Conservation (phyloP, 2,329 filamentous ascomycete species). For the Cucurbitaria berberidis region DNA sequence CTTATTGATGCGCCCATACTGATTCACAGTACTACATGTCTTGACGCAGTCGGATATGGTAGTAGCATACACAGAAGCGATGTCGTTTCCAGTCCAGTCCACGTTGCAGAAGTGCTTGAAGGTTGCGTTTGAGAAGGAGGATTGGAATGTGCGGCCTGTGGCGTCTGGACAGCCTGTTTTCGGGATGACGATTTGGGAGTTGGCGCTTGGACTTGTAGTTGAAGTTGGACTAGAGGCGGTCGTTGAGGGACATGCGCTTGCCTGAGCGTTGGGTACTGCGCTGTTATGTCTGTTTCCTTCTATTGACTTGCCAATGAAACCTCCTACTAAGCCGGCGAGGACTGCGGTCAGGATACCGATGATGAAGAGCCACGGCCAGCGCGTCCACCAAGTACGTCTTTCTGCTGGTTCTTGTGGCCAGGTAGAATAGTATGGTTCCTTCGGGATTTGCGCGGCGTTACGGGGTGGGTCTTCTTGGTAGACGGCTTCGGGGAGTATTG, state of each 20-base stretch:
- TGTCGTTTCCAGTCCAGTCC: not conserved
- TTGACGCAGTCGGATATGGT: constrained; percentile 6
- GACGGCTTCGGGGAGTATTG: not conserved
- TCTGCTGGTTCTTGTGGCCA: not conserved
- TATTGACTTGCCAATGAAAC: constrained; percentile 15
- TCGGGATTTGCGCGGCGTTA: not conserved
- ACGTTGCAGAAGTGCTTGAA: not conserved
- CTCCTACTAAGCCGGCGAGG: constrained; percentile 11
- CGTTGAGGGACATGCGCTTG: not conserved
- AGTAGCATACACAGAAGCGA: not conserved
- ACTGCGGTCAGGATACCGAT: constrained; percentile 6
- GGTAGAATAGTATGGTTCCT: not conserved
- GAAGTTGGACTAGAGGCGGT: not conserved
- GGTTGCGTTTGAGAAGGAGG: not conserved
- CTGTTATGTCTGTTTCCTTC: not conserved
- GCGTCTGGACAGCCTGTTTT: not conserved
- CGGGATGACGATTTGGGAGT: not conserved
- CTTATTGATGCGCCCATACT: not conserved
- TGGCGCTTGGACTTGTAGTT: not conserved
- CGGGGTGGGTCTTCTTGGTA: not conserved
- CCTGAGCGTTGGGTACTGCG: not conserved
- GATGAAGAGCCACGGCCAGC: constrained; percentile 2
- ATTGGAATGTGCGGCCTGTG: not conserved
- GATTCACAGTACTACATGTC: constrained; percentile 1
- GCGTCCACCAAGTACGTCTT: not conserved